A percentile compares a stretch with the other conserved stretches of the same genome.
phyloP scores from a whole-genome alignment of 2,329 filamentous ascomycete genomes.

The Cladophialophora yegresii region DNA sequence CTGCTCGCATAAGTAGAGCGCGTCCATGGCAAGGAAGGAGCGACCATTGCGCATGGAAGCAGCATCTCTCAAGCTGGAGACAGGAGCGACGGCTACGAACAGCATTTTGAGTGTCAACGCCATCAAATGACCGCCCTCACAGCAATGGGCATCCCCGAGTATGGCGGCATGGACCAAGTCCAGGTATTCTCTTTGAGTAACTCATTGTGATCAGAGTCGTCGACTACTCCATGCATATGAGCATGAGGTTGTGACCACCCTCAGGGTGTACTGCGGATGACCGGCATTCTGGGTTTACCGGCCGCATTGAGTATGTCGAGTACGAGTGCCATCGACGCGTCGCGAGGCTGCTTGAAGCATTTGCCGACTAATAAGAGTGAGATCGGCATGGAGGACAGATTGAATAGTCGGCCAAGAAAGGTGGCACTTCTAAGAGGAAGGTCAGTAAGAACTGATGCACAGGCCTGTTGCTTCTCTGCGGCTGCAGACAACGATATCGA shows the following conservation, averaged over 20 bases:
- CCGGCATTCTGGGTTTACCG: background rate
- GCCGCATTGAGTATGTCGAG: background rate
- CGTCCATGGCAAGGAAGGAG: slow-evolving; percentile 4
- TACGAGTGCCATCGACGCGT: background rate
- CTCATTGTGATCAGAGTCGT: background rate
- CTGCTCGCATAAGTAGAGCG: background rate
- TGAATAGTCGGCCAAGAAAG: background rate
- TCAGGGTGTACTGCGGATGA: background rate
- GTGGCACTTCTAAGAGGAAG: background rate
- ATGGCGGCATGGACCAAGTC: background rate
- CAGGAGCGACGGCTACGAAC: background rate
- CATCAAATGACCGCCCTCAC: background rate
- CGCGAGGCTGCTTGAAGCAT: background rate
- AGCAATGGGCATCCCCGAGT: background rate
- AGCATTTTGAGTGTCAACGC: background rate
- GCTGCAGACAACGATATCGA: background rate
- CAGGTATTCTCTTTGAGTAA: background rate
- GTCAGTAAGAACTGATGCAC: background rate
- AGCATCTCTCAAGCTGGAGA: background rate
- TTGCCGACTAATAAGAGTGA: background rate
- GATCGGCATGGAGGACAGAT: background rate
- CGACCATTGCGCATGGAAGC: background rate
- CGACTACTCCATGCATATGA: background rate
- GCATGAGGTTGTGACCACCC: background rate
- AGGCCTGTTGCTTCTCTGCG: background rate